Base-by-base conservation (phyloP, 164 flowering plant species). In the Chloranthus sessilifolius region DNA sequence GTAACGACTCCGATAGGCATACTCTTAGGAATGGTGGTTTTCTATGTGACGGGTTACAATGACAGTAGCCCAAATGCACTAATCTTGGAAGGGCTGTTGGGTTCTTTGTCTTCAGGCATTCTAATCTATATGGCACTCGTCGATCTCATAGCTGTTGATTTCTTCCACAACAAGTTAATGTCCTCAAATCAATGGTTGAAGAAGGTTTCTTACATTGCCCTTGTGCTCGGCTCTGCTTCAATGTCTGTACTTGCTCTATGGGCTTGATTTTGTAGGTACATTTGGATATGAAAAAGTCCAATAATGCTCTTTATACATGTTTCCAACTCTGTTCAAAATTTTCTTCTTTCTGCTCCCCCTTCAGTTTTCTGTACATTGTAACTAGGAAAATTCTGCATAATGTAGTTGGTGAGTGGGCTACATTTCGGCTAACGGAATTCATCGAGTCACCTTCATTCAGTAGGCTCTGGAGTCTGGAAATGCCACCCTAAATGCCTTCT, bases 111-210 rank as follows among this genome's bases (percentile, higher is more conserved):
- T 15, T 78, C 86, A 0, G 88, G 94, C 4, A 66, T 84, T 16
- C 69, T 84, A 5, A 74, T 84, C n/a, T 82, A 84, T 74, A 82
- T 82, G 88, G 85, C 79, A 16, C 75, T 84, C 0, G 94, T 84
- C 1, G 86, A 84, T 67, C 82, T 81, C 12, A 69, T 84, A 22
- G 79, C 86, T 1, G 67, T 56, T 11, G 94, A 84, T 66, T 84
- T 84, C 67, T 84, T 84, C 57, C 84, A 81, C 38, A 84, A 78
- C 74, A 77, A 76, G 69, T 25, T 77, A 66, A 84, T 82, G 79
- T 55, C 31, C 40, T 77, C 81, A 0, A 35, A 53, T 12, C 43
- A 46, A 0, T 61, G 66, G 66, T 23, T 80, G 70, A 82, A 71
- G 45, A 79, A 79, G 63, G 70, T 52, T 0, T 78, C 74, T 21